These are phyloP conservation scores for Annulohypoxylon nitens DNA, from an alignment of 495 filamentous ascomycete genomes.

Conservation along the genomic window DNA sequence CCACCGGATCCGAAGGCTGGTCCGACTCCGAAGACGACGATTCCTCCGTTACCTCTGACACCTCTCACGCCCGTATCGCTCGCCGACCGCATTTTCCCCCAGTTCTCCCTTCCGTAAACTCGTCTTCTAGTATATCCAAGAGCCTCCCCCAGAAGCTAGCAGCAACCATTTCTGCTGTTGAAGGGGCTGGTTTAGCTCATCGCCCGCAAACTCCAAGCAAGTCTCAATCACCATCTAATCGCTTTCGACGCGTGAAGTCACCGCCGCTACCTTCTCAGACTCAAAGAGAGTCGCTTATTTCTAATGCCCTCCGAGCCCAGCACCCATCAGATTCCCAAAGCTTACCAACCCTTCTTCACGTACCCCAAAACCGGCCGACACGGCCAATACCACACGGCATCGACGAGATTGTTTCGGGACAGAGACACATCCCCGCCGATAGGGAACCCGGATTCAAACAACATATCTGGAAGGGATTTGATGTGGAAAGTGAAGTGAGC, in stretches of 20 bases:
- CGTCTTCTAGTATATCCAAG: constrained; percentile 44
- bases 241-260: constrained; percentile 45
- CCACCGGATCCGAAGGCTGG: constrained; percentile 42
- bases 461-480: constrained; percentile 24
- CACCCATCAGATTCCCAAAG: constrained; percentile 19
- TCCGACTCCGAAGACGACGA: constrained; percentile 40
- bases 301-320: constrained; percentile 35
- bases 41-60: constrained; percentile 44
- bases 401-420: constrained; percentile 24
- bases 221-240: constrained; percentile 37
- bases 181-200: constrained; percentile 20
- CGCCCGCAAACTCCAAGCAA: constrained; percentile 37
- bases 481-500: constrained; percentile 24
- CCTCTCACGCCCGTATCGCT: constrained; percentile 43
- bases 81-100: constrained; percentile 46
- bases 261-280: constrained; percentile 30
- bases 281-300: constrained; percentile 37
- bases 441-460: neutral
- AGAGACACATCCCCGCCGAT: neutral
- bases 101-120: constrained; percentile 43
- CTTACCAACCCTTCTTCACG: constrained; percentile 17
- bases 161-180: constrained; percentile 41
- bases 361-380: constrained; percentile 17
- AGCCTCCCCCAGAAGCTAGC: constrained; percentile 43
- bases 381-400: constrained; percentile 18